These are phyloP conservation scores for Cyclotella kingstonii DNA, from an alignment of 108 stramenopile genomes.

Conservation along the genomic window DNA sequence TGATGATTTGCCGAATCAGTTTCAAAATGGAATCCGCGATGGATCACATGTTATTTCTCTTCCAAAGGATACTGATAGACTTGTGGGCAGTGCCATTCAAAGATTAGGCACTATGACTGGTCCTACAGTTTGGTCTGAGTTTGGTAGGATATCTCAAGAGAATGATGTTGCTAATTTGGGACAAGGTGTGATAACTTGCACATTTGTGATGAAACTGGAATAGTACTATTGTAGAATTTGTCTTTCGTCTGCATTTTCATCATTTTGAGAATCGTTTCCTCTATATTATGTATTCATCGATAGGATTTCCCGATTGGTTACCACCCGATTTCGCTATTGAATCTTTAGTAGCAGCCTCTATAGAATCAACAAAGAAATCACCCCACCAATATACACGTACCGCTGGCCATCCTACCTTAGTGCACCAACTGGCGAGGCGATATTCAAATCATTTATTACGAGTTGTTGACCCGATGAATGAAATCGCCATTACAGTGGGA, in stretches of 20 bases:
- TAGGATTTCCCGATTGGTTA: conserved; percentile 76
- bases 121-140: conserved; percentile 89
- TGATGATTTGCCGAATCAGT: not conserved
- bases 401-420: conserved; percentile 92
- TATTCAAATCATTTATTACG: conserved; percentile 87
- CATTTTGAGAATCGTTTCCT: too few relatives aligned
- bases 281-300: conserved; percentile 5
- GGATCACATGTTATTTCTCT: not conserved
- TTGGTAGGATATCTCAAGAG: conserved; percentile 71
- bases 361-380: conserved; percentile 50
- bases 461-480: conserved; percentile 71
- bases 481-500: conserved; percentile 95
- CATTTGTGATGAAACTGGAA: too few relatives aligned
- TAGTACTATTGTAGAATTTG: too few relatives aligned
- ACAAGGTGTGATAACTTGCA: conserved; percentile 60
- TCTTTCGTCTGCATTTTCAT: too few relatives aligned
- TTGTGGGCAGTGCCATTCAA: conserved; percentile 57
- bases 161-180: conserved; percentile 75
- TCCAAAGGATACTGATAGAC: not conserved
- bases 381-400: conserved; percentile 96
- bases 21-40: not conserved
- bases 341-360: conserved; percentile 62
- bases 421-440: conserved; percentile 79
- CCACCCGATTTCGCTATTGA: conserved; percentile 84
- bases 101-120: conserved; percentile 58